Evolutionary conservation across 2,329 filamentous ascomycete genomes (phyloP).

Genomic region (Fusarium sp.): DNA sequence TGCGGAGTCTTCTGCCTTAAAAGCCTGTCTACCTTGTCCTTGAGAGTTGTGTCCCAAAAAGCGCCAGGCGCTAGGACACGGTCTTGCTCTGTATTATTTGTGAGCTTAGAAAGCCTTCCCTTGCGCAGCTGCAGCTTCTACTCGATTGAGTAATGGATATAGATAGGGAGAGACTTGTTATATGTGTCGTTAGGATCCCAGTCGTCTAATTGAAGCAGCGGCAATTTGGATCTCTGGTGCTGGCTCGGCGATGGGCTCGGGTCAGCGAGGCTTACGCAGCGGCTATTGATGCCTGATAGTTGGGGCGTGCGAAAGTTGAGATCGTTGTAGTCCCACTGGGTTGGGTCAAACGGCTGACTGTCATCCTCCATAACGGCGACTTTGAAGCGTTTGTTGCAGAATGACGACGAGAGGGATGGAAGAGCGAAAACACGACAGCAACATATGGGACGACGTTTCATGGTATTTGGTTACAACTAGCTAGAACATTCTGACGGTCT

Average conservation of each 20-base stretch:
- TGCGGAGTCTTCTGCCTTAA: conserved; percentile 3
- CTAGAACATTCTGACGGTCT: too few species aligned
- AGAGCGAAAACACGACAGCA: too few species aligned
- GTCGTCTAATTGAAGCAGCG: conserved; percentile 19
- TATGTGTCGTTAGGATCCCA: conserved; percentile 15
- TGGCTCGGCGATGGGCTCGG: not conserved
- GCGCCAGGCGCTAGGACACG: conserved; percentile 15
- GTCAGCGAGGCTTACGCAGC: not conserved
- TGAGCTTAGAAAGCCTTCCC: conserved; percentile 1
- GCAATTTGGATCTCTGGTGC: not conserved
- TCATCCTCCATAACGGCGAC: too few species aligned
- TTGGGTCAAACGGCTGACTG: not conserved
- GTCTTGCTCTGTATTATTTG: conserved; percentile 19
- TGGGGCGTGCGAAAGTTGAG: conserved; percentile 4
- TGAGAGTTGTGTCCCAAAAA: conserved; percentile 16
- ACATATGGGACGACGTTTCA: too few species aligned
- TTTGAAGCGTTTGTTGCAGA: too few species aligned
- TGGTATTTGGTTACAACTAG: too few species aligned
- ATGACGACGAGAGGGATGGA: too few species aligned
- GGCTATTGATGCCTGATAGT: not conserved
- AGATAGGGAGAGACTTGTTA: conserved; percentile 18
- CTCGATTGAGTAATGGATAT: conserved; percentile 22
- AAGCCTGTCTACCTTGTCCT: conserved; percentile 9
- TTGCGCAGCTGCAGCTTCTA: conserved; percentile 22
- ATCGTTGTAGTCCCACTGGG: not conserved